Percentiles rank a stretch among this genome's conserved stretches.
These are phyloP conservation scores for Phytophthora syringae DNA, from an alignment of 352 stramenopile genomes.

Conservation along the genomic window DNA sequence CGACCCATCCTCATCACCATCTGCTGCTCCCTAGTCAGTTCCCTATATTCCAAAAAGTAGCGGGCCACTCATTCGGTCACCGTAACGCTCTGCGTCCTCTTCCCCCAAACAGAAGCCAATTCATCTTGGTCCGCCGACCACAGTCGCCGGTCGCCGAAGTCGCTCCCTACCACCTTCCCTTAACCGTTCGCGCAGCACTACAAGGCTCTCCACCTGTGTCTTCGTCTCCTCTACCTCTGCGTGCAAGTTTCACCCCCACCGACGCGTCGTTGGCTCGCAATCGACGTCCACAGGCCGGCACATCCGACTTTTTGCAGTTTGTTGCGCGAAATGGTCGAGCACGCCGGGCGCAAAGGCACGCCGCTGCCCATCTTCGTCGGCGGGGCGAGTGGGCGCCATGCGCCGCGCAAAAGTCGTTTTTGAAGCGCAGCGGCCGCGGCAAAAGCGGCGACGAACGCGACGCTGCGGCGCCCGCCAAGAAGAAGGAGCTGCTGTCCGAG, in stretches of 20 bases:
- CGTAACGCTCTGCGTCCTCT: neutral
- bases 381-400: constrained; percentile 30
- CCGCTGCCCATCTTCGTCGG: constrained; percentile 48
- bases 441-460: constrained; percentile 33
- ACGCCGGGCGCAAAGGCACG: constrained; percentile 40
- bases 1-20: too few species aligned
- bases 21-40: too few species aligned
- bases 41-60: too few species aligned
- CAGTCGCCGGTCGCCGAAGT: constrained; percentile 9
- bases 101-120: constrained; percentile 6
- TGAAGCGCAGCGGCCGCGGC: constrained; percentile 39
- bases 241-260: neutral
- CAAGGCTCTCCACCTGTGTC: neutral
- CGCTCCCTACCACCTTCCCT: neutral
- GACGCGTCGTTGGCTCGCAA: constrained; percentile 9
- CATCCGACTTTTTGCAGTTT: too few species aligned
- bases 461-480: neutral
- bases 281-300: neutral
- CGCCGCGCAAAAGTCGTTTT: constrained; percentile 40
- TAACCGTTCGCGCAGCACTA: neutral
- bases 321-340: constrained; percentile 35
- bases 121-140: constrained; percentile 12
- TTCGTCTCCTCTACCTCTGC: constrained; percentile 1
- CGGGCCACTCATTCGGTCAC: neutral
- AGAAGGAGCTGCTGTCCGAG: constrained; percentile 22